Conservation (phyloP, 441 rosid genomes). For the Croton setiger region DNA sequence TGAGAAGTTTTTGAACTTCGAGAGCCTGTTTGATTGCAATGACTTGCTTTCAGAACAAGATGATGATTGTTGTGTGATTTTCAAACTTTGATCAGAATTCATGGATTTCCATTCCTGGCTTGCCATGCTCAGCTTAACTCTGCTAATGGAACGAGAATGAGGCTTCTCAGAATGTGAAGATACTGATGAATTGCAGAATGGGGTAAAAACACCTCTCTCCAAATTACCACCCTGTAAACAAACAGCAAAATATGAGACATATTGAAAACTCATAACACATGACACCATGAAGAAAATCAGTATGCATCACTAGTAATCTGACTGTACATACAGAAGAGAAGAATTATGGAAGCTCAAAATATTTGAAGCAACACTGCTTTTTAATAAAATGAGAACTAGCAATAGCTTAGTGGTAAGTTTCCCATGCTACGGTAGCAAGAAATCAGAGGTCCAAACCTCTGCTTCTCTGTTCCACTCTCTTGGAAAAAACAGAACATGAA, state of each 20-base stretch:
- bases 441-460: background rate
- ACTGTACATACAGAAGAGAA: background rate
- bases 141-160: constrained; percentile 25
- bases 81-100: constrained; percentile 25
- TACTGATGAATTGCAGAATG: constrained; percentile 30
- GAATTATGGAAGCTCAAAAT: background rate
- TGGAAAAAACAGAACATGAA: background rate
- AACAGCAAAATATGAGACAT: constrained; percentile 3
- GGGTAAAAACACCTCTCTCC: constrained; percentile 30
- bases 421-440: background rate
- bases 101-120: constrained; percentile 22
- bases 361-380: background rate
- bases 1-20: constrained; percentile 32
- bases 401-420: background rate
- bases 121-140: constrained; percentile 25
- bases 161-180: constrained; percentile 38
- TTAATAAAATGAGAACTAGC: background rate
- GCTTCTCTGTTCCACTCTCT: background rate
- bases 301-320: background rate
- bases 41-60: constrained; percentile 30
- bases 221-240: constrained; percentile 35
- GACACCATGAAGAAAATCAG: background rate
- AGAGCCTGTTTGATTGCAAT: constrained; percentile 29
- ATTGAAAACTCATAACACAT: background rate
- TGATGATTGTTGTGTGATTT: constrained; percentile 28